Evolutionary conservation across 1,284 basidiomycete species (phyloP), one percentile per base, ranked within the genome.

Genomic region (Gymnopus androsaceus): DNA sequence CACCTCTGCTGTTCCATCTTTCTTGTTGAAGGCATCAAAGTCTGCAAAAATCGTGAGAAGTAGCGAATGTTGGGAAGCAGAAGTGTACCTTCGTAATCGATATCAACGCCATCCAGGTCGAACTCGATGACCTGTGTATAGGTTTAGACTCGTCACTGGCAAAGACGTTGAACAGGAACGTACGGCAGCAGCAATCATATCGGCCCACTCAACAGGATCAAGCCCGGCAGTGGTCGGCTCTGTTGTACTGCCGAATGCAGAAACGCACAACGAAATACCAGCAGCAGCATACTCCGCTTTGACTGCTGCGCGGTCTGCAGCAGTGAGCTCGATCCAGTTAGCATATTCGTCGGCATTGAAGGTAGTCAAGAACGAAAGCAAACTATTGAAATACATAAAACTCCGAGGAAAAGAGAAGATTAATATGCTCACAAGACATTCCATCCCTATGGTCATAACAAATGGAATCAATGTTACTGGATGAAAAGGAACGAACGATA

Each of bases 61-160:
- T 9, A 25, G 19, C 4, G 40, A 19, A 4, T 3, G 19, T 21
- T 42, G 14, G 21, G 19, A 21, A 7, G 9, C 14, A n/a, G n/a
- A n/a, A n/a, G n/a, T 8, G 14, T 42, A 42, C 40, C 77, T 68
- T 79, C 76, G 60, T 80, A 80, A 60, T 83, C 82, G 38, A 84
- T 75, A 59, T 84, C 82, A 37, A 84, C 67, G 34, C 82, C 84
- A 59, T 85, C 77, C 15, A 85, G 66, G 21, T 72, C 71, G 60
- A 76, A 79, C 46, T 78, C 53, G 57, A 72, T 77, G 41, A 82
- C 79, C 74, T 76, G 81, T 12, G 40, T 5, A 21, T 4, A 21
- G 19, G 6, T 5, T 42, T 42, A 40, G 11, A 7, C 5, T 7
- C 3, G 14, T 42, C 19, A 19, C 19, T 14, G 23, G n/a, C n/a